Percentiles rank a stretch among this genome's conserved stretches.
Evolutionary conservation across 2,329 filamentous ascomycete genomes (phyloP).

Genomic region (Aspergillus sp.): DNA sequence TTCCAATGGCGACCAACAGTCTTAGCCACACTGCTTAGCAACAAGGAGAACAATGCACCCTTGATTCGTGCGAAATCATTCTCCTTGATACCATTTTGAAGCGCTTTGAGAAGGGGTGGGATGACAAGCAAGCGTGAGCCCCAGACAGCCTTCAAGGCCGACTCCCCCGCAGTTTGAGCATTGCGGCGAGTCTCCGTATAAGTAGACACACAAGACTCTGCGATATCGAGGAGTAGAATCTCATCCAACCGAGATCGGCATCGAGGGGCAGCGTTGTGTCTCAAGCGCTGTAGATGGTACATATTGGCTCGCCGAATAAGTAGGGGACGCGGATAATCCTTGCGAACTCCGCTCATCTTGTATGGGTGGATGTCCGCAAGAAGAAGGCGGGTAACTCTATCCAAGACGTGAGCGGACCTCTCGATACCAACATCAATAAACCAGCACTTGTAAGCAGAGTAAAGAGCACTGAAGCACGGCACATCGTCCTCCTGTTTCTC

Average conservation of each 20-base stretch:
- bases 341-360: conserved; percentile 88
- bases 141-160: conserved; percentile 86
- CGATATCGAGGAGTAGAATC: conserved; percentile 77
- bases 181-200: conserved; percentile 96
- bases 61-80: conserved; percentile 91
- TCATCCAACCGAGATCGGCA: conserved; percentile 91
- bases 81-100: conserved; percentile 74
- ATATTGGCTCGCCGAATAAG: conserved; percentile 89
- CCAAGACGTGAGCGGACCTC: conserved; percentile 87
- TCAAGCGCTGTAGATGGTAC: conserved; percentile 89
- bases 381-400: conserved; percentile 80
- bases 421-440: conserved; percentile 98
- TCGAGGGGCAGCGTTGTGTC: conserved; percentile 86
- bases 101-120: conserved; percentile 75
- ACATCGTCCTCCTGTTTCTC: conserved; percentile 92
- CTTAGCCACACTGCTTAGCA: conserved; percentile 85
- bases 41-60: conserved; percentile 84
- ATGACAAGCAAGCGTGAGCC: conserved; percentile 87
- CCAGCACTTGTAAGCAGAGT: conserved; percentile 90
- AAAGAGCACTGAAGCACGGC: conserved; percentile 87
- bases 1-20: conserved; percentile 91
- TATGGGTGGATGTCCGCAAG: conserved; percentile 86
- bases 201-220: conserved; percentile 82
- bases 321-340: conserved; percentile 89
- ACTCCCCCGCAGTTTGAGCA: conserved; percentile 88